Evolutionary conservation across 768 basidiomycete genomes (phyloP).

Genomic region (Thelephora ganbajun): DNA sequence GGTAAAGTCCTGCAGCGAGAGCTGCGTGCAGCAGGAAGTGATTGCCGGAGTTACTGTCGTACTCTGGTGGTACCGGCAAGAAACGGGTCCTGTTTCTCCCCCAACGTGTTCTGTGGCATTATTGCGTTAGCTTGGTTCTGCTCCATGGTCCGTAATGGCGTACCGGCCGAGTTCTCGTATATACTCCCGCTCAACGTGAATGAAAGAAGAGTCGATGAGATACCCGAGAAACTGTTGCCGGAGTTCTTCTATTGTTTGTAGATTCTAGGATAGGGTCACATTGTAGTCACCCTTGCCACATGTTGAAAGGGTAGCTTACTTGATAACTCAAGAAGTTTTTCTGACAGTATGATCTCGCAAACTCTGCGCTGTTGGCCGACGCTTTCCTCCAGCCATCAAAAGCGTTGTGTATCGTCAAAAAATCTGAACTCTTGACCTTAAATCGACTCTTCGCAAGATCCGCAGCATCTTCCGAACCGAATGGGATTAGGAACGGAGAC

Average conservation of each 20-base stretch:
- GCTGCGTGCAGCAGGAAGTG: conserved; percentile 62
- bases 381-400: conserved; percentile 80
- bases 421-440: conserved; percentile 81
- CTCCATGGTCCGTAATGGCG: neutral
- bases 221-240: conserved; percentile 52
- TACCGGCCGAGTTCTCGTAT: conserved; percentile 61
- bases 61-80: conserved; percentile 53
- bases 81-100: conserved; percentile 65
- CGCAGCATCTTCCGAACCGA: conserved; percentile 79
- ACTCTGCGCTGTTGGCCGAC: conserved; percentile 39
- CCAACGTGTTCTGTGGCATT: conserved; percentile 46
- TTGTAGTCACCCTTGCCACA: too few relatives aligned
- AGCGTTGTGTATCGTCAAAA: conserved; percentile 83
- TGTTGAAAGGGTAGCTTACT: conserved; percentile 20
- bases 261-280: conserved; percentile 35
- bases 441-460: conserved; percentile 74
- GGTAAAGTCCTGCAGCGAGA: conserved; percentile 77
- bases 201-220: conserved; percentile 77
- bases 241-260: conserved; percentile 93
- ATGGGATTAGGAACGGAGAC: conserved; percentile 82
- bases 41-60: conserved; percentile 59
- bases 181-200: conserved; percentile 50
- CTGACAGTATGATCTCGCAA: conserved; percentile 66
- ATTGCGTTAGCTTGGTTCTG: neutral
- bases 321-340: conserved; percentile 75